These are phyloP conservation scores for Vitis hybrid DNA, from an alignment of 177 flowering plant species.

Conservation along the genomic window DNA sequence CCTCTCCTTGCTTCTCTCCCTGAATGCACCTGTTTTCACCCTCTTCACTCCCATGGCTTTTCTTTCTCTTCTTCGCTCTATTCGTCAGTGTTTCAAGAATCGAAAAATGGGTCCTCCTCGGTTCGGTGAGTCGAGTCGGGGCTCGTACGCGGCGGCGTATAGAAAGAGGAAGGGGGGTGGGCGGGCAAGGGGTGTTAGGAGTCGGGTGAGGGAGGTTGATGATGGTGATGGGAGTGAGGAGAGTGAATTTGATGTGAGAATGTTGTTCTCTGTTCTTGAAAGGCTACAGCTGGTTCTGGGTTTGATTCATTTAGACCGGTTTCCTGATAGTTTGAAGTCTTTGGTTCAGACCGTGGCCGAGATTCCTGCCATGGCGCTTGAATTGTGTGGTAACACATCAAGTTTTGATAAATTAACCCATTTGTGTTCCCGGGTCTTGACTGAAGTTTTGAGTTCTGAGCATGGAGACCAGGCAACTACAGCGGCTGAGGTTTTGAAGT, in stretches of 20 bases:
- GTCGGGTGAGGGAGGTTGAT: constrained; percentile 4
- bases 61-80: constrained; percentile 63
- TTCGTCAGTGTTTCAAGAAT: constrained; percentile 63
- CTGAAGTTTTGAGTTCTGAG: constrained; percentile 52
- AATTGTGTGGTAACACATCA: constrained; percentile 28
- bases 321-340: constrained; percentile 79
- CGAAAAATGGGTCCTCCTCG: neutral
- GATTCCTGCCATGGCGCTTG: constrained; percentile 60
- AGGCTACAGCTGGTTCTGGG: constrained; percentile 49
- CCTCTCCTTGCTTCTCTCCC: constrained; percentile 63
- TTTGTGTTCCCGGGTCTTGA: constrained; percentile 54
- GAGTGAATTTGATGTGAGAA: constrained; percentile 34
- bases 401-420: constrained; percentile 36
- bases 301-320: constrained; percentile 67
- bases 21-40: constrained; percentile 77
- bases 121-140: neutral
- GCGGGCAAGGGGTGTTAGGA: constrained; percentile 17
- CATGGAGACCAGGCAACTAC: constrained; percentile 61
- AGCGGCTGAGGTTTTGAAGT: constrained; percentile 72
- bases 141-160: neutral
- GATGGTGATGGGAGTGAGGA: constrained; percentile 22
- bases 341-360: constrained; percentile 68
- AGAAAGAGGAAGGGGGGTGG: constrained; percentile 33
- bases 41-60: constrained; percentile 82
- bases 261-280: constrained; percentile 49